Conservation (phyloP, 768 basidiomycete genomes). For the Tulasnella sp. region DNA sequence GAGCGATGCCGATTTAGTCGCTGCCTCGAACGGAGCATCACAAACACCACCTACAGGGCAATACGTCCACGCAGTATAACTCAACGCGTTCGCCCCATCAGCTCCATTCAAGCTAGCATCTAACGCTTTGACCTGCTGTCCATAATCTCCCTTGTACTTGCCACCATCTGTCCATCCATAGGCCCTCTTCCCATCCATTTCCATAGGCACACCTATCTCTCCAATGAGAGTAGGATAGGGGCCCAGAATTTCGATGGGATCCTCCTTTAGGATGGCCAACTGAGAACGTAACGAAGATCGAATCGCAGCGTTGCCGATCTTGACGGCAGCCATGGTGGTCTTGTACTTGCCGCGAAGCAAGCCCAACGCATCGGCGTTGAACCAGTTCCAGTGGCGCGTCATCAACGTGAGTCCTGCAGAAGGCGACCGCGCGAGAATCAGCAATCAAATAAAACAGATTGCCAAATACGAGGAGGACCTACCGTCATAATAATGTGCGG, state of each 20-base stretch:
- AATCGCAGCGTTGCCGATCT: conserved; percentile 79
- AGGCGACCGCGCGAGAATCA: neutral
- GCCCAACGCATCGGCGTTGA: conserved; percentile 93
- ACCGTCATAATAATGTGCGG: conserved; percentile 88
- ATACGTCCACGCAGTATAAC: conserved; percentile 87
- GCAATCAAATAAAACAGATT: neutral
- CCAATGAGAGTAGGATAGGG: conserved; percentile 87
- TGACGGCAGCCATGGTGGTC: conserved; percentile 63
- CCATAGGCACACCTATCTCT: conserved; percentile 92
- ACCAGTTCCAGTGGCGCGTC: conserved; percentile 90
- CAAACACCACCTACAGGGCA: conserved; percentile 44
- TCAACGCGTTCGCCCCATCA: conserved; percentile 72
- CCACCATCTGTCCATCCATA: conserved; percentile 76
- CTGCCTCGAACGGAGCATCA: neutral
- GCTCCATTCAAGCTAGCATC: conserved; percentile 76
- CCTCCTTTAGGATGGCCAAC: conserved; percentile 70
- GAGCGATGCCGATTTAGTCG: conserved; percentile 23
- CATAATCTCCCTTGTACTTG: conserved; percentile 40
- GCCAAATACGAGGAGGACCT: neutral
- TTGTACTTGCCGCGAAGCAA: conserved; percentile 78
- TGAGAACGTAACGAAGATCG: conserved; percentile 78
- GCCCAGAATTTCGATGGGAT: conserved; percentile 59
- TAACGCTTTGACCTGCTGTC: conserved; percentile 73
- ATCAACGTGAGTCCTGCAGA: conserved; percentile 70
- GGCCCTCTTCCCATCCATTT: conserved; percentile 82